Evolutionary conservation across 768 basidiomycete species (phyloP).

Genomic region (Lentinula raphanica): DNA sequence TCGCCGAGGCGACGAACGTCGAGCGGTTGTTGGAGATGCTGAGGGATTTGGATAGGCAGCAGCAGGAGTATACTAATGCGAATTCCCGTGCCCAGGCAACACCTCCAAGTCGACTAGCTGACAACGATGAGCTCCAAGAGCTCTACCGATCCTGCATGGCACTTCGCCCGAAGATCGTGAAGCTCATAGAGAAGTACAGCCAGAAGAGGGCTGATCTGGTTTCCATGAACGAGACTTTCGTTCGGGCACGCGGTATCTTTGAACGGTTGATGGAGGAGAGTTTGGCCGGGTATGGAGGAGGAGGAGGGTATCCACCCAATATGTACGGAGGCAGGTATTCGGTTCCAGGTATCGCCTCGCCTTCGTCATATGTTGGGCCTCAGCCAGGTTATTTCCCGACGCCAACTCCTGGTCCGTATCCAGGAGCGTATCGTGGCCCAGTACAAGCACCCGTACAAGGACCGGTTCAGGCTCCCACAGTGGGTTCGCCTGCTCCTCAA

Average conservation of each 20-base stretch:
- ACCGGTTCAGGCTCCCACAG: neutral
- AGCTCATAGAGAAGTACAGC: conserved; percentile 94
- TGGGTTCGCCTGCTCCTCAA: neutral
- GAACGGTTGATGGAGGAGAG: conserved; percentile 94
- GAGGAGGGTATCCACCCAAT: conserved; percentile 24
- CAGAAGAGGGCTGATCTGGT: conserved; percentile 95
- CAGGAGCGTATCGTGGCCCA: neutral
- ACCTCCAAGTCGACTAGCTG: conserved; percentile 39
- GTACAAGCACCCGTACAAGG: neutral
- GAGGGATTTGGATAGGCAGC: conserved; percentile 62
- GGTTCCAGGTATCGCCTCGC: neutral
- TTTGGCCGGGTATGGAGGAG: conserved; percentile 64
- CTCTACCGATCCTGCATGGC: conserved; percentile 87
- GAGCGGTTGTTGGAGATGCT: conserved; percentile 77
- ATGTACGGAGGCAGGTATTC: neutral
- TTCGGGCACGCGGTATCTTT: conserved; percentile 83
- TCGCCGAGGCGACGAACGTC: conserved; percentile 80
- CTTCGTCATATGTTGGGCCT: too few species aligned
- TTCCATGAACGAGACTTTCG: conserved; percentile 91
- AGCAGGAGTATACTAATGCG: conserved; percentile 47
- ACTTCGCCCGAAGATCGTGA: conserved; percentile 90
- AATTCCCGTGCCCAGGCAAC: neutral
- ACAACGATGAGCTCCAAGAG: conserved; percentile 92
- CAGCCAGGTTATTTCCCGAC: neutral
- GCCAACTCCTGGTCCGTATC: neutral